Conservation (phyloP, 1,139 yeast genomes). For the Waltiozyma sp. region DNA sequence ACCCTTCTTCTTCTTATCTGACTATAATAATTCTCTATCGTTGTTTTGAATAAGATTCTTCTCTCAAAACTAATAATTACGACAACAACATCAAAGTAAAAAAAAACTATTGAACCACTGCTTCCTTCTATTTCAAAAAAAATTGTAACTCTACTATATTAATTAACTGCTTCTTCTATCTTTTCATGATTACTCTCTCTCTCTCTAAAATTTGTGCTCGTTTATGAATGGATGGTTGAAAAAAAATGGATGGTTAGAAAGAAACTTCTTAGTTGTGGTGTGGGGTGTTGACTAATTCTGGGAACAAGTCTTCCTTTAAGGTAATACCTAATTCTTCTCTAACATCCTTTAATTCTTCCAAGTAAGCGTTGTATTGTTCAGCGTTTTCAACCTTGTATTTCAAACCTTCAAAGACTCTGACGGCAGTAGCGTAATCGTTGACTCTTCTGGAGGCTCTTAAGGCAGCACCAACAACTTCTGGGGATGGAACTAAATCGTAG, state of each 20-base stretch:
- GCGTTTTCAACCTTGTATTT: slow-evolving; percentile 92
- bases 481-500: slow-evolving; percentile 97
- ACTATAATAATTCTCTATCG: too few relatives aligned
- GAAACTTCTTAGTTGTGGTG: slow-evolving; percentile 14
- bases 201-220: not conserved
- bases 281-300: slow-evolving; percentile 22
- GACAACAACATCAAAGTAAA: not conserved
- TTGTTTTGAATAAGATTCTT: too few relatives aligned
- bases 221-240: not conserved
- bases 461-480: slow-evolving; percentile 91
- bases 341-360: slow-evolving; percentile 85
- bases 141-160: not conserved
- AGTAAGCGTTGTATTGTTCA: slow-evolving; percentile 89
- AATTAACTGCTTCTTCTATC: not conserved
- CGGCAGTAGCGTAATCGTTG: slow-evolving; percentile 97
- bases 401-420: slow-evolving; percentile 90
- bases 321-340: slow-evolving; percentile 92
- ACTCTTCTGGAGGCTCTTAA: slow-evolving; percentile 98
- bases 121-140: not conserved
- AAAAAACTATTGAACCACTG: not conserved
- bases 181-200: not conserved
- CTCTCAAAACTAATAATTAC: too few relatives aligned
- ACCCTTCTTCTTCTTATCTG: too few relatives aligned
- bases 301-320: slow-evolving; percentile 82
- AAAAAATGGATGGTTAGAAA: not conserved